Conservation (phyloP, 2,329 filamentous ascomycete genomes). For the Stagonosporopsis cucurbitacearum region DNA sequence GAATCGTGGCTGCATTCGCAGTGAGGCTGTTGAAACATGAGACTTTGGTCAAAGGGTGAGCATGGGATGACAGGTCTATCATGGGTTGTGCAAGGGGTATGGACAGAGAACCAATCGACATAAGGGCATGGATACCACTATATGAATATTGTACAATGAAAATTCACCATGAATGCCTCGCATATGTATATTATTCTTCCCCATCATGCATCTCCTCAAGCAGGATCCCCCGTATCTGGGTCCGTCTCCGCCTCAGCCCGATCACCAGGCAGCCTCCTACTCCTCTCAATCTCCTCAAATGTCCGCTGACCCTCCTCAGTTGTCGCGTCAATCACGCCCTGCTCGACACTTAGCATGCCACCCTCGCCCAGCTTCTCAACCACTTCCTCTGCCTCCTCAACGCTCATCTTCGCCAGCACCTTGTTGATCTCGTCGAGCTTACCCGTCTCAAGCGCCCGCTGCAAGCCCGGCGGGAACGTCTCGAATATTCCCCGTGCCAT, state of each 20-base stretch:
- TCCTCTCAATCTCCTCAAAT: conserved; percentile 70
- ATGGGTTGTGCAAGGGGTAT: no score
- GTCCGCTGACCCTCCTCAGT: conserved; percentile 83
- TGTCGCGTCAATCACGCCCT: conserved; percentile 93
- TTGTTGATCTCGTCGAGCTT: conserved; percentile 87
- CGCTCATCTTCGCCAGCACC: conserved; percentile 85
- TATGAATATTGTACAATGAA: conserved; percentile 14
- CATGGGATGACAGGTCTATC: background rate
- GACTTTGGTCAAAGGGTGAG: background rate
- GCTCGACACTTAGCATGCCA: conserved; percentile 87
- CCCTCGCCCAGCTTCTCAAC: conserved; percentile 82
- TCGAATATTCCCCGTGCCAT: conserved; percentile 78
- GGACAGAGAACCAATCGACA: no score
- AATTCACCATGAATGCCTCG: background rate
- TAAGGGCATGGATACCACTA: conserved; percentile 2
- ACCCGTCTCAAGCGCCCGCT: conserved; percentile 84
- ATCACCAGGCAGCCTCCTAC: conserved; percentile 46
- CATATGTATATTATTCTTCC: background rate
- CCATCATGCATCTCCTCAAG: background rate
- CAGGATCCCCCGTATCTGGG: conserved; percentile 3
- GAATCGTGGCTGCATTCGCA: background rate
- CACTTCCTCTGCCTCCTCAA: conserved; percentile 84
- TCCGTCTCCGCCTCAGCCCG: conserved; percentile 49
- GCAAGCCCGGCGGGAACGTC: conserved; percentile 79
- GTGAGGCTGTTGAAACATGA: no score